Conservation (phyloP, 805 yeast genomes). For the Cyberlindnera japonica region DNA sequence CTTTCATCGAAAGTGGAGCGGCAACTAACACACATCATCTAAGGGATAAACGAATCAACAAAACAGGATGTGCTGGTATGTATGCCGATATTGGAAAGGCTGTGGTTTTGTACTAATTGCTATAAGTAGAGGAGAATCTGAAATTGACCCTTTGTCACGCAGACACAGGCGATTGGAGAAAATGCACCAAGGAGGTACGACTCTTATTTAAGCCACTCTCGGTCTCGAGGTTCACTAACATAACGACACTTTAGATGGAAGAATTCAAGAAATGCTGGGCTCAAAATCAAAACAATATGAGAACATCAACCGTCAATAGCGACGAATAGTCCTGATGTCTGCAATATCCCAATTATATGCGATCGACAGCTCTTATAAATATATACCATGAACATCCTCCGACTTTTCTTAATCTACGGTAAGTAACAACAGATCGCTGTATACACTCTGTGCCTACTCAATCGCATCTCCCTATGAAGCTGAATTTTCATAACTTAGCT, state of each 20-base stretch:
- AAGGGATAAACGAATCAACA: constrained; percentile 67
- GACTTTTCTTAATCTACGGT: too few relatives aligned
- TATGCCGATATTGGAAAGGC: background rate
- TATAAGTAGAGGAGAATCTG: constrained; percentile 52
- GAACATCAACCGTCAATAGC: constrained; percentile 36
- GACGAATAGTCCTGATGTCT: too few relatives aligned
- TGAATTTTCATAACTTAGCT: background rate
- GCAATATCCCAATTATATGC: too few relatives aligned
- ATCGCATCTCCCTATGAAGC: too few relatives aligned
- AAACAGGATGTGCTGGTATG: constrained; percentile 70
- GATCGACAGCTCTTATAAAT: too few relatives aligned
- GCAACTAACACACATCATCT: background rate
- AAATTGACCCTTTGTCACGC: constrained; percentile 74
- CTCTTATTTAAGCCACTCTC: background rate
- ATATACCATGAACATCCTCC: too few relatives aligned
- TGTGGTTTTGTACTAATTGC: constrained; percentile 2
- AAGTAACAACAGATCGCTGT: too few relatives aligned
- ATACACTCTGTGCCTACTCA: too few relatives aligned
- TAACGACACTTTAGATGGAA: constrained; percentile 35
- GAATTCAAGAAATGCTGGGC: constrained; percentile 43
- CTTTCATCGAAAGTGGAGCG: too few relatives aligned
- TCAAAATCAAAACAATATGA: constrained; percentile 33
- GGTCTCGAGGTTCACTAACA: constrained; percentile 6
- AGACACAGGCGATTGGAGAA: constrained; percentile 78
- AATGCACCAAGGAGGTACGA: constrained; percentile 61